These are phyloP conservation scores for Pichia sp. DNA, from an alignment of 1,139 yeast species.

Conservation along the genomic window DNA sequence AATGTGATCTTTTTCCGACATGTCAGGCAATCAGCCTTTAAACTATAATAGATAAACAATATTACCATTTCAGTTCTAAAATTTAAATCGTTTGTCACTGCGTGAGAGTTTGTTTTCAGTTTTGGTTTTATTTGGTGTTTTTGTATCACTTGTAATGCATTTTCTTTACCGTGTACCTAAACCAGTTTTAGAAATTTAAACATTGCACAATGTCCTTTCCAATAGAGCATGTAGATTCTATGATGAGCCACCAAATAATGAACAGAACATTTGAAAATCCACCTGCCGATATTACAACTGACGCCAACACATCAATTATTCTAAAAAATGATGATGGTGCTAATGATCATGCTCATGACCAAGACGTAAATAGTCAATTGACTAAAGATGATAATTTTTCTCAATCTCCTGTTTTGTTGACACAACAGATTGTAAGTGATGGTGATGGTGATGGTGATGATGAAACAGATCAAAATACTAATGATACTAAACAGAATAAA, in stretches of 20 bases:
- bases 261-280: conserved; percentile 6
- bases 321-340: not conserved
- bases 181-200: not conserved
- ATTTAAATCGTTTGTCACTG: not conserved
- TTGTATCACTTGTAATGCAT: not conserved
- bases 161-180: no score
- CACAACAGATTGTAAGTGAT: conserved; percentile 1
- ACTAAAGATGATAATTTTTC: not conserved
- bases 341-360: not conserved
- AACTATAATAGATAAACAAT: not conserved
- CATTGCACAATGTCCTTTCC: conserved; percentile 4
- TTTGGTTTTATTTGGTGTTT: not conserved
- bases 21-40: not conserved
- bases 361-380: not conserved
- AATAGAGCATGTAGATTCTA: conserved; percentile 1
- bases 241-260: not conserved
- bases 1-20: not conserved
- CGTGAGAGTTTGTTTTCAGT: not conserved
- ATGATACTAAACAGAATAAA: not conserved
- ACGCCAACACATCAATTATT: conserved; percentile 1
- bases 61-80: not conserved
- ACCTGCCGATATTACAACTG: conserved; percentile 1
- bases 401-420: not conserved
- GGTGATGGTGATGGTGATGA: conserved; percentile 1
- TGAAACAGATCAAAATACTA: not conserved